A percentile compares a stretch with the other conserved stretches of the same genome.
These are phyloP conservation scores for Herpotrichia juniperi DNA, from an alignment of 2,329 filamentous ascomycete genomes.

Conservation along the genomic window DNA sequence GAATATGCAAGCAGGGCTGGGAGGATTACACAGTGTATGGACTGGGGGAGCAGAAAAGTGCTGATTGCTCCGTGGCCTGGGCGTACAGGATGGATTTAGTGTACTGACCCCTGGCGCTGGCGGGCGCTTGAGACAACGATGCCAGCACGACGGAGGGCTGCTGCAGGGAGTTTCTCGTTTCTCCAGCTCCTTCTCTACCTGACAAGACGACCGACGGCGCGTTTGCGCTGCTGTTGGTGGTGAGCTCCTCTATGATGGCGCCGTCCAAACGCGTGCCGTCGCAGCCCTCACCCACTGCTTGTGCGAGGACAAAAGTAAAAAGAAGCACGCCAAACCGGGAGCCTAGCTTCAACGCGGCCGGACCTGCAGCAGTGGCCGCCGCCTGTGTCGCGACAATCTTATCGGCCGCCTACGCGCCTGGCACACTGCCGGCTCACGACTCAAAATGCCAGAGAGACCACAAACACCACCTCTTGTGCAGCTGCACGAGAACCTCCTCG, in stretches of 20 bases:
- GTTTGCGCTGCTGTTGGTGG: too few species aligned
- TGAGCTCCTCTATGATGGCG: too few species aligned
- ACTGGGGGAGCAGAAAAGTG: neutral
- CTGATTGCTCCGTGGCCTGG: neutral
- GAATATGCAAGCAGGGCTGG: neutral
- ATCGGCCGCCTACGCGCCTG: neutral
- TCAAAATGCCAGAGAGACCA: too few species aligned
- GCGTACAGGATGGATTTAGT: too few species aligned
- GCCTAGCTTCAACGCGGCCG: neutral
- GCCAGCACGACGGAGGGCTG: neutral
- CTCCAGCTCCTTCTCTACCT: neutral
- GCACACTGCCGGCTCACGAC: neutral
- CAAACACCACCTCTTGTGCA: too few species aligned
- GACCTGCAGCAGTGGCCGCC: neutral
- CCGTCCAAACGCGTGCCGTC: neutral
- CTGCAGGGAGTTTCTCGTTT: neutral
- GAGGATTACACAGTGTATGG: neutral
- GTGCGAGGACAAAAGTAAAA: neutral
- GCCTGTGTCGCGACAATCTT: neutral
- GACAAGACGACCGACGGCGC: too few species aligned
- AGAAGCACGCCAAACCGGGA: constrained; percentile 9
- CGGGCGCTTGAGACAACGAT: neutral
- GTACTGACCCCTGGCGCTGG: too few species aligned
- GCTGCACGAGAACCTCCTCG: too few species aligned
- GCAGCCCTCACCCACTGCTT: neutral